Base-by-base conservation (phyloP, 495 filamentous ascomycete species). In the Cercophora samala region DNA sequence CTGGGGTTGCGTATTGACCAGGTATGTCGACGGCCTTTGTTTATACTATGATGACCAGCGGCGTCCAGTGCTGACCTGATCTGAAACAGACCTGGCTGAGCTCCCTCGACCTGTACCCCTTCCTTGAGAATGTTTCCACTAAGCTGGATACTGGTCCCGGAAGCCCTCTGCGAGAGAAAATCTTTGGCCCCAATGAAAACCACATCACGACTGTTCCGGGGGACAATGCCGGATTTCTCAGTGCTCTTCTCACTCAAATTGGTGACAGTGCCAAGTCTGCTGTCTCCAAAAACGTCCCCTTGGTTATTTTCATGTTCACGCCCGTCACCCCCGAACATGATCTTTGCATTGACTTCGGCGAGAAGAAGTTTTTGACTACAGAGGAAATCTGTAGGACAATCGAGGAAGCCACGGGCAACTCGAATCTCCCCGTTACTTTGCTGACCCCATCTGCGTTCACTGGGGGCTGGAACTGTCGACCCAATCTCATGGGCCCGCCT, bases 251-350 rank as follows among this genome's bases (percentile, higher is more conserved):
- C 13, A 26, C 17, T 4, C 42, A 61, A 8, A 63, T 79, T 29
- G 53, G 23, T 9, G 26, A 68, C 2, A 71, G 72, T 42, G 69
- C 72, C n/a, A 46, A 63, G 17, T 15, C 64, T 9, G 74, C 69
- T 18, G 60, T 66, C 18, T 9, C 63, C 17, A 53, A 53, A 1
- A 59, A 62, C 1, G 66, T 67, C 0, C 66, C 71, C 1, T 60
- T 81, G 8, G 42, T 79, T 26, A 46, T 81, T 60, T 69, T 80
- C 53, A 42, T 77, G 37, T 80, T 77, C 56, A 72, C 73, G 5
- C 73, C 72, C 0, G 72, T 75, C 3, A 76, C 76, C 11, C 58
- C 74, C 0, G 76, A 81, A 62, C 75, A 76, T n/a, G 75, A 78
- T 19, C 70, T 81, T 51, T 77, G 62, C 54, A n/a, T 74, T 46